Evolutionary conservation across 495 filamentous ascomycete genomes (phyloP), one percentile per base, ranked within the genome.

Genomic region (Xylaria nigripes): DNA sequence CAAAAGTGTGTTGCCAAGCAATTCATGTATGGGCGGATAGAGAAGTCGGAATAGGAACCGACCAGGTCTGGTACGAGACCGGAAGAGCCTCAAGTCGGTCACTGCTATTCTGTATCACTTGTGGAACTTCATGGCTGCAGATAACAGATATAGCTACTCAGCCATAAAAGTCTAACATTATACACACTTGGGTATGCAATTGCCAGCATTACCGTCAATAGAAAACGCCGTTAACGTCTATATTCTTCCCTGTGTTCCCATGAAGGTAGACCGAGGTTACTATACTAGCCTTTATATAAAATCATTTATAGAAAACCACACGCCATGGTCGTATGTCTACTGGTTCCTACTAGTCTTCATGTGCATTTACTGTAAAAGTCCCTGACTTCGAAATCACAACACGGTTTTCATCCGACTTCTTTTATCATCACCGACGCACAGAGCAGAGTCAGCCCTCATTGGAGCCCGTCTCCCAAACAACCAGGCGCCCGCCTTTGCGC

Each of bases 401-500:
- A 13, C 15, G 24, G 22, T 1, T 6, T 4, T 43, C 30, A 10
- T 8, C 18, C 41, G 15, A 36, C 29, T 41, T 38, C 15, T 21
- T 29, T 19, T 2, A 3, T n/a, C 21, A 19, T 19, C 24, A 32
- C 3, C 3, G 10, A 10, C 9, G 9, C 21, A n/a, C 36, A 12
- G n/a, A 40, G 15, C 42, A 8, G 32, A 8, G n/a, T 34, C 15
- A 40, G 12, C 51, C 50, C 32, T 66, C 59, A 36, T 65, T 74
- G 27, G 69, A 67, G n/a, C 72, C 69, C 13, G 71, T 74, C 55
- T 75, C 75, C 78, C 78, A 98, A 41, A 95, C 88, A 7, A 96
- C 76, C 57, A 98, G 79, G 66, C 89, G 85, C n/a, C 93, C 94
- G 24, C 69, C 69, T 58, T 94, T 79, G 61, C 93, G 80, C 77